Evolutionary conservation across 1,284 basidiomycete genomes (phyloP), one percentile per base, ranked within the genome.

Genomic region (Ustilago tritici): DNA sequence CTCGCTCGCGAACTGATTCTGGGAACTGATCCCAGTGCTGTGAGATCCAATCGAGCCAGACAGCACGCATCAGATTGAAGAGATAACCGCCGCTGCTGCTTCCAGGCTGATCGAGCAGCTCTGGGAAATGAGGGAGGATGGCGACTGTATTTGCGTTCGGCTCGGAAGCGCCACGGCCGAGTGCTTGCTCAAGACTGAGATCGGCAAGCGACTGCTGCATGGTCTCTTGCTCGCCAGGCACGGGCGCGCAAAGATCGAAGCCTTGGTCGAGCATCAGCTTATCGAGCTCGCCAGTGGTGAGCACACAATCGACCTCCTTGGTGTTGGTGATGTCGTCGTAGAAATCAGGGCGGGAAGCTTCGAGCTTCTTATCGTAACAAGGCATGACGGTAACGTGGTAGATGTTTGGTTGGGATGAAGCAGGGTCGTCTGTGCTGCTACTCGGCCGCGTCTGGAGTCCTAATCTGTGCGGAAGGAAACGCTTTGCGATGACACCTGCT

Each of bases 341-440:
- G 28, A 83, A 80, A 54, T 84, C 83, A 2, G 65, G 64, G 32
- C 97, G 90, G 15, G 94, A 95, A 0, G 97, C 96, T 88, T 99
- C 97, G 32, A 99, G 91, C 86, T 99, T 99, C 88, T 99, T 99
- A 89, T 99, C 97, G 87, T 98, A 99, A 87, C 97, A 99, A 0
- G 96, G 95, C 95, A 99, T 99, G 47, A 98, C 94, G 0, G 94
- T 91, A 70, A 98, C 93, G 82, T 99, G 97, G 86, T 98, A 99
- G 19, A 84, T 70, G 32, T 46, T 49, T 1, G 61, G 41, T 7
- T 34, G 31, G 8, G 23, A 6, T 12, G 58, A 31, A 11, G 60
- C n/a, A n/a, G 40, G 14, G 2, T 43, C 23, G 34, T 19, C 17
- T 1, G 49, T 50, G 15, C 4, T 31, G 11, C 28, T 31, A 12